A percentile compares a stretch with the other conserved stretches of the same genome.
Evolutionary conservation across 148 eudicot genomes (phyloP).

Genomic region (Chenopodium berlandieri): DNA sequence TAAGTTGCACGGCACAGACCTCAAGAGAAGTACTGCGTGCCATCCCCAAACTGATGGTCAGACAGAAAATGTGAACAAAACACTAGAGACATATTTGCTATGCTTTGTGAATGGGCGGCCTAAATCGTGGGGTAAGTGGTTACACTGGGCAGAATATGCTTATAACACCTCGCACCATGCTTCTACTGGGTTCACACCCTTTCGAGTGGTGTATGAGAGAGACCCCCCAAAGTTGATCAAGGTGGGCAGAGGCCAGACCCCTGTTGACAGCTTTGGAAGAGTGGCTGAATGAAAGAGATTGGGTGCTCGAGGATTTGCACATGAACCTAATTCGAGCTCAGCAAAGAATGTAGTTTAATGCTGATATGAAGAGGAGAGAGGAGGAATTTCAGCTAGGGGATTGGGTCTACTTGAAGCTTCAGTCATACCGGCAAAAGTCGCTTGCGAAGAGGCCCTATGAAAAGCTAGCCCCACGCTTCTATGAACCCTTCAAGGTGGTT

Average conservation of each 20-base stretch:
- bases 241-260: neutral
- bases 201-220: neutral
- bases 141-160: neutral
- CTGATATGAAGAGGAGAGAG: neutral
- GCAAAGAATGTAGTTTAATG: neutral
- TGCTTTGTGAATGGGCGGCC: neutral
- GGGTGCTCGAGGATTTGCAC: neutral
- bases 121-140: neutral
- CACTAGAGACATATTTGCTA: neutral
- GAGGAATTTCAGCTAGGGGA: neutral
- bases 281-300: neutral
- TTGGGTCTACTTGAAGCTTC: neutral
- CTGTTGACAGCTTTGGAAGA: neutral
- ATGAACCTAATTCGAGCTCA: neutral
- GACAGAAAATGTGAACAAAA: neutral
- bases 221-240: neutral
- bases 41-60: neutral
- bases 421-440: no score
- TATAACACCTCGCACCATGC: neutral
- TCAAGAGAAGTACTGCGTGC: neutral
- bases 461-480: no score
- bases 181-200: neutral
- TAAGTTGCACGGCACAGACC: neutral
- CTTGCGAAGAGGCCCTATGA: no score
- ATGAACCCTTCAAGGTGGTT: no score